Base-by-base conservation (phyloP, 2,329 filamentous ascomycete genomes). In the Fusarium nygamai region DNA sequence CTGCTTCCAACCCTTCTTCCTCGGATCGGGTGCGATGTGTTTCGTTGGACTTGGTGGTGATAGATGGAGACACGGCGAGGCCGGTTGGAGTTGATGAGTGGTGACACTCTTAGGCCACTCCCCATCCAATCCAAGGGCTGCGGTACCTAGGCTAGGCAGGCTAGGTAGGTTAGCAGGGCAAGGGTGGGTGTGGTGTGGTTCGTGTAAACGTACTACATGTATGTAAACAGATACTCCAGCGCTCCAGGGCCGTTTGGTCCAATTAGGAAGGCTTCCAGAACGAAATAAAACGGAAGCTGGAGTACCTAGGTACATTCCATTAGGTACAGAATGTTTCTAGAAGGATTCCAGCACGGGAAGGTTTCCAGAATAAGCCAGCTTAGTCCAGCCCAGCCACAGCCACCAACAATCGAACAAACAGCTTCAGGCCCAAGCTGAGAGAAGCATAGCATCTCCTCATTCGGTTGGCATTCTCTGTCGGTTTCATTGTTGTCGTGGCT, bases 61-160 rank as follows among this genome's bases (percentile, higher is more conserved):
- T 63, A 74, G 75, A 78, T 78, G 73, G 75, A 74, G 76, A 76
- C 75, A 74, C 76, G 76, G 76, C 75, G 76, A 78, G 65, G 75
- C 76, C 76, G 76, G 73, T 72, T 75, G 73, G 69, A 61, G 57
- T 70, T 66, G 51, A 38, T 38, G 61, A 67, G 69, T 75, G 64
- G 76, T 75, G 72, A 75, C 61, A 76, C 60, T 34, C 68, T 47
- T 16, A 39, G 44, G 24, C 24, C 44, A 47, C 27, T 47, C 46
- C 71, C 47, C 71, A 50, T 34, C 41, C 44, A 59, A 56, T 54
- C 38, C 43, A 47, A 53, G 64, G 65, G 44, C 63, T 67, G 54
- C 47, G 57, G 46, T 48, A 48, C 24, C 19, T 29, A 44, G n/a
- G 6, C 34, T 36, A 36, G 34, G 34, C 34, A n/a, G n/a, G n/a